Conservation (phyloP, 805 yeast genomes). For the Myxozyma nipponensis region DNA sequence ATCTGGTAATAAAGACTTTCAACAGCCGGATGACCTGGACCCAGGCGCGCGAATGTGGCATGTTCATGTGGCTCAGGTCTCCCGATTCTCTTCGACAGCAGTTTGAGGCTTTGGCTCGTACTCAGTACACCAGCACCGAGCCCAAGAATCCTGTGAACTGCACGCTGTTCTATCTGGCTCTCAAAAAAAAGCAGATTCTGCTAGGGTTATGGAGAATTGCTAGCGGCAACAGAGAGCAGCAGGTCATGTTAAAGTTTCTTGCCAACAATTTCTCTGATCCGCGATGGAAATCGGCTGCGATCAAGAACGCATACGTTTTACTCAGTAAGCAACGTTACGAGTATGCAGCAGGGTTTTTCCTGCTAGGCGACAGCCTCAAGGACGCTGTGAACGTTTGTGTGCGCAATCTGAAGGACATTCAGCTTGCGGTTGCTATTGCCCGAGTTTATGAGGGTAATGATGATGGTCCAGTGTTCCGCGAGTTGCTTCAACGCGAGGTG, state of each 20-base stretch:
- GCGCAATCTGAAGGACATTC: slow-evolving; percentile 61
- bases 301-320: slow-evolving; percentile 87
- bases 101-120: slow-evolving; percentile 67
- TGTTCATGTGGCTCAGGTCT: slow-evolving; percentile 65
- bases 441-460: slow-evolving; percentile 65
- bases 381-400: slow-evolving; percentile 77
- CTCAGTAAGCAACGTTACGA: slow-evolving; percentile 80
- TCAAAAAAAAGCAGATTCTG: slow-evolving; percentile 70
- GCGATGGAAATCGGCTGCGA: slow-evolving; percentile 85
- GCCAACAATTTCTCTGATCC: slow-evolving; percentile 67
- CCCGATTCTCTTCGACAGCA: slow-evolving; percentile 44
- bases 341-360: slow-evolving; percentile 87
- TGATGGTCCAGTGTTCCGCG: slow-evolving; percentile 49
- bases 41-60: slow-evolving; percentile 54
- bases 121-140: slow-evolving; percentile 56
- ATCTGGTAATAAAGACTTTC: slow-evolving; percentile 46
- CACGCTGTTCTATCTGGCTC: slow-evolving; percentile 71
- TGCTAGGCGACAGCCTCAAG: slow-evolving; percentile 67
- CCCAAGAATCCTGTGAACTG: slow-evolving; percentile 69
- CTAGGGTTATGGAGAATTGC: slow-evolving; percentile 80
- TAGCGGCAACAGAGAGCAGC: slow-evolving; percentile 71
- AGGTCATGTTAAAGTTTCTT: slow-evolving; percentile 74
- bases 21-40: slow-evolving; percentile 56
- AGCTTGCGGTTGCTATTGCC: slow-evolving; percentile 76
- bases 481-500: slow-evolving; percentile 48